A percentile compares a stretch with the other conserved stretches of the same genome.
Conservation (phyloP, 2,329 filamentous ascomycete genomes). For the Cercospora sp. region DNA sequence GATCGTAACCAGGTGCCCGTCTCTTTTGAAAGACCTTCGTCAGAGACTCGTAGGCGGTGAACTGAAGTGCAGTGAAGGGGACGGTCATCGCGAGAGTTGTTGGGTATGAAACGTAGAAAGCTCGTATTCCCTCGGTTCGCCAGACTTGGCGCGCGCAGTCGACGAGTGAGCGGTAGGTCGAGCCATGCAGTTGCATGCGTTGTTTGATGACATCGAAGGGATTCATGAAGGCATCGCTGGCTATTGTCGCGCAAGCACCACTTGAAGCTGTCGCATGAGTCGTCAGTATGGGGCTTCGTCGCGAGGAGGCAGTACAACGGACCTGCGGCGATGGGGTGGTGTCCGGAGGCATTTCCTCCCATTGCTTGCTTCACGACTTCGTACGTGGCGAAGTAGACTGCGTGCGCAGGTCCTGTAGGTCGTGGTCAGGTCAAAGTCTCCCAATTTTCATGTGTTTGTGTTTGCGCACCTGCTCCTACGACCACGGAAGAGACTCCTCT, state of each 20-base stretch:
- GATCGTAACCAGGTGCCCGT: conserved; percentile 67
- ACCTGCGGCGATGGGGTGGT: conserved; percentile 94
- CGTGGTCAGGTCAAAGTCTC: conserved; percentile 30
- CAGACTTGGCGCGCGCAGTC: conserved; percentile 91
- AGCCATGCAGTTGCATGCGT: conserved; percentile 97
- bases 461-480: conserved; percentile 75
- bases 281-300: conserved; percentile 12
- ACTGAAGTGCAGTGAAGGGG: conserved; percentile 94
- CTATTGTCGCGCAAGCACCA: conserved; percentile 92
- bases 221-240: conserved; percentile 98
- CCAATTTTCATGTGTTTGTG: conserved; percentile 1
- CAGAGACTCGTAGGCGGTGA: conserved; percentile 95
- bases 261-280: conserved; percentile 68
- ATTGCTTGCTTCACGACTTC: conserved; percentile 95
- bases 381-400: conserved; percentile 97
- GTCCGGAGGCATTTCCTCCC: conserved; percentile 85
- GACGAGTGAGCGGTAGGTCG: conserved; percentile 80
- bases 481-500: conserved; percentile 95
- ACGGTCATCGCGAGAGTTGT: conserved; percentile 98
- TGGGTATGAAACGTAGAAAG: conserved; percentile 98
- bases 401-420: conserved; percentile 81
- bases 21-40: conserved; percentile 83
- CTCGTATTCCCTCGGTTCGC: conserved; percentile 78
- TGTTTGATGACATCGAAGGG: conserved; percentile 99
- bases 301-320: conserved; percentile 32